These are phyloP conservation scores for Arachis stenosperma DNA, from an alignment of 306 rosid genomes.

Conservation along the genomic window DNA sequence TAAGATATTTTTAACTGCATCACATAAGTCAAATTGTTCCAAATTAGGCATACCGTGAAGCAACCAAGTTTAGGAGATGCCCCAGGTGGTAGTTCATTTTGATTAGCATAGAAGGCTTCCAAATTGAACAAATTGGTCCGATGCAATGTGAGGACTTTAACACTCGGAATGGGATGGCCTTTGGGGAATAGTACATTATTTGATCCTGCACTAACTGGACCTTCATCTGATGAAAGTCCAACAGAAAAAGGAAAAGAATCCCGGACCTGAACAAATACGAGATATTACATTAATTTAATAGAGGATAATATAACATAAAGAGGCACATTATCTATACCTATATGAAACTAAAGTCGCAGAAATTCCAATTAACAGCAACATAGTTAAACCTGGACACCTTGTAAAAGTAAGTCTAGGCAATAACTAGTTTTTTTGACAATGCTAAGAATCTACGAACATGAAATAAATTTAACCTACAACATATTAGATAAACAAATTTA, in stretches of 20 bases:
- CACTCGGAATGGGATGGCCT: conserved; percentile 79
- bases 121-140: conserved; percentile 61
- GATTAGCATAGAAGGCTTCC: conserved; percentile 75
- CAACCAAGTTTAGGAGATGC: conserved; percentile 58
- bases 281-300: conserved; percentile 30
- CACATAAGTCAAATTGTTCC: conserved; percentile 24
- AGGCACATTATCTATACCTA: conserved; percentile 14
- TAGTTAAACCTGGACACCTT: conserved; percentile 19
- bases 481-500: background rate
- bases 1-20: conserved; percentile 15
- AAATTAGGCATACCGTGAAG: conserved; percentile 62
- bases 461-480: conserved; percentile 20
- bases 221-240: conserved; percentile 62
- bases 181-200: conserved; percentile 66
- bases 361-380: conserved; percentile 15
- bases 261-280: conserved; percentile 65
- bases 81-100: conserved; percentile 68
- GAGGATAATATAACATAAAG: conserved; percentile 19
- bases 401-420: conserved; percentile 16
- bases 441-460: conserved; percentile 15
- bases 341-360: conserved; percentile 22
- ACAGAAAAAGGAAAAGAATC: conserved; percentile 78
- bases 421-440: conserved; percentile 17
- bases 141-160: conserved; percentile 57
- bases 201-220: conserved; percentile 55